phyloP scores from a whole-genome alignment of 331 rosid species.

The Prunus yedoensis region DNA sequence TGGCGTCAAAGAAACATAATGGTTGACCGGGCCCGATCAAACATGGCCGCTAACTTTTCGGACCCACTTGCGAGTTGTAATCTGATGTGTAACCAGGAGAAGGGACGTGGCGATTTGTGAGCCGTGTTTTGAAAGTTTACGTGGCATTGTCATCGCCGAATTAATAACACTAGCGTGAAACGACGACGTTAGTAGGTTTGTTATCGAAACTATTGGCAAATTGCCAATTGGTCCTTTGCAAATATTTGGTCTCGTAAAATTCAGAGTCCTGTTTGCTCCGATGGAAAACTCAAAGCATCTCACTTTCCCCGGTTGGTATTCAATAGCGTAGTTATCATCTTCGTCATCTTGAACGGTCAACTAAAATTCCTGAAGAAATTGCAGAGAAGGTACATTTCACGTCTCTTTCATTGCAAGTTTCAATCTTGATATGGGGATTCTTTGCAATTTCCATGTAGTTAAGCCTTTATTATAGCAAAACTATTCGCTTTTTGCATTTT shows the following conservation, averaged over 20 bases:
- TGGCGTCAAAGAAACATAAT: no score
- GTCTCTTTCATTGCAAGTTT: not conserved
- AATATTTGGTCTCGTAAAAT: not conserved
- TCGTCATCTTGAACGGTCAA: slow-evolving; percentile 1
- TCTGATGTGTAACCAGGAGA: no score
- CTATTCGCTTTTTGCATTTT: not conserved
- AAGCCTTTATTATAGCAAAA: not conserved
- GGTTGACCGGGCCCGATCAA: no score
- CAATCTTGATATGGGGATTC: not conserved
- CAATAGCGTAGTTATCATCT: not conserved
- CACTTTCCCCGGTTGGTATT: not conserved
- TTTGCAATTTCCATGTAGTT: not conserved
- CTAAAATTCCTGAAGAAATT: no score
- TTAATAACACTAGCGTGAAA: no score
- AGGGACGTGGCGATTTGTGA: no score
- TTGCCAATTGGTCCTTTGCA: not conserved
- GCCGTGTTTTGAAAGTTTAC: no score
- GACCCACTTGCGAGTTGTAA: no score
- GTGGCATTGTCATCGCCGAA: no score
- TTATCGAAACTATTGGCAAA: not conserved
- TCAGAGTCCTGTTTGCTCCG: not conserved
- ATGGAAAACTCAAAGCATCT: not conserved
- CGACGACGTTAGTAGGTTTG: no score
- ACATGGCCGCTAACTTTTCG: no score
- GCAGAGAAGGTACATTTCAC: not conserved